Evolutionary conservation across 1,139 yeast genomes (phyloP), one percentile per base, ranked within the genome.

Genomic region (Lizanozyma gosingica): DNA sequence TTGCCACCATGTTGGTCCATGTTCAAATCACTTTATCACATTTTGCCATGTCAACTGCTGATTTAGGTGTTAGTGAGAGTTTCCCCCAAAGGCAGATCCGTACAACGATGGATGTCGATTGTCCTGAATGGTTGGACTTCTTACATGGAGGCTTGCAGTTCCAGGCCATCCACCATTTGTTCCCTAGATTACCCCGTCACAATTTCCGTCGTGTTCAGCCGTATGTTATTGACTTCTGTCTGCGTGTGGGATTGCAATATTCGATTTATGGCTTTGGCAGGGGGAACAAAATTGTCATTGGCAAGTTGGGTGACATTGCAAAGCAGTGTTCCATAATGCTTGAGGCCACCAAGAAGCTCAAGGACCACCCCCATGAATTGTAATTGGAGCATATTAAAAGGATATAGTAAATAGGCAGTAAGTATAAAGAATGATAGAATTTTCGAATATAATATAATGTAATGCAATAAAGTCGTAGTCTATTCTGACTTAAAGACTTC

Each of bases 51-150:
- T 83, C 95, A 1, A 87, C 96, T 0, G 71, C 92, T 3, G 94
- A 86, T 52, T 63, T 87, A 33, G 96, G 96, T 0, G 74, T 78
- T 4, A 75, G 82, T 39, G 97, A 87, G 57, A 72, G 86, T n/a
- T 88, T 87, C 56, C 77, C 83, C 0, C 81, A 83, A 48, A 74
- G 92, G 50, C 96, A 87, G 58, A 55, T 87, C 15, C 71, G 97
- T 51, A 87, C 97, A 1, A 87, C 95, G 3, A 88, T 87, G 96
- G 97, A 87, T 56, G 95, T 87, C 15, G 94, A 83, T 53, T 87
- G 97, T 62, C 96, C 97, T 2, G 80, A 77, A 46, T 87, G 96
- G 95, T 67, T 87, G 39, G 97, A 87, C 58, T 87, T 79, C 53
- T 70, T 87, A 52, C 97, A 87, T 53, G 97, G 96, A 4, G 97